Evolutionary conservation across 352 stramenopile genomes (phyloP), one percentile per base, ranked within the genome.

Genomic region (Pythium angustatum): DNA sequence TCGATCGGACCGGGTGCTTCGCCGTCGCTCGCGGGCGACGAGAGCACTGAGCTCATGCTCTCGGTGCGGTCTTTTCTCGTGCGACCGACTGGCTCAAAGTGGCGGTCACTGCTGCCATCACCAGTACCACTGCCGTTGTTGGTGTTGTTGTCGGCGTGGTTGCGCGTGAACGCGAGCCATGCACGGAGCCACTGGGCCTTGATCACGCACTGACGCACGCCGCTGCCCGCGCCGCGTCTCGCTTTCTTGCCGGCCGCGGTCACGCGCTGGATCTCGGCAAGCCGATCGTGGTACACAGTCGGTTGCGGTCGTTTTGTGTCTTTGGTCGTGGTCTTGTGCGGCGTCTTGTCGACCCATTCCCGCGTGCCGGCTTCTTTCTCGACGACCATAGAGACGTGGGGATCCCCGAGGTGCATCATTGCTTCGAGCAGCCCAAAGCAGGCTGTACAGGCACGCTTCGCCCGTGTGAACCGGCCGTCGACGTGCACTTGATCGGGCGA

Each of bases 251-350:
- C 81, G 0, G 83, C 83, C 2, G 79, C 75, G 65, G 87, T 85
- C 15, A 92, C 83, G 49, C 83, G 81, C 17, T 85, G 83, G 49
- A 89, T 83, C 71, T 92, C 83, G 11, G 60, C 75, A 3, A 85
- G 64, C 22, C 81, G 77, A 62, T 92, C 83, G 36, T 82, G 78
- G 58, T 64, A 44, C 6, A 43, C 58, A 28, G 27, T 11, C 33
- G 59, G 59, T 52, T 11, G 38, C 17, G 31, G 21, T 21, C n/a
- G 59, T 11, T 43, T 3, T 47, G 10, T 17, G 43, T 21, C 48
- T 27, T 33, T n/a, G n/a, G n/a, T n/a, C n/a, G n/a, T n/a, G n/a
- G n/a, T n/a, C 27, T 33, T 45, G 21, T 17, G 17, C 17, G 69
- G 60, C n/a, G 64, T 62, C 19, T 53, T 21, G 17, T 72, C 43